phyloP scores from a whole-genome alignment of 805 yeast genomes.

The Sungouiozyma ichnusensis region DNA sequence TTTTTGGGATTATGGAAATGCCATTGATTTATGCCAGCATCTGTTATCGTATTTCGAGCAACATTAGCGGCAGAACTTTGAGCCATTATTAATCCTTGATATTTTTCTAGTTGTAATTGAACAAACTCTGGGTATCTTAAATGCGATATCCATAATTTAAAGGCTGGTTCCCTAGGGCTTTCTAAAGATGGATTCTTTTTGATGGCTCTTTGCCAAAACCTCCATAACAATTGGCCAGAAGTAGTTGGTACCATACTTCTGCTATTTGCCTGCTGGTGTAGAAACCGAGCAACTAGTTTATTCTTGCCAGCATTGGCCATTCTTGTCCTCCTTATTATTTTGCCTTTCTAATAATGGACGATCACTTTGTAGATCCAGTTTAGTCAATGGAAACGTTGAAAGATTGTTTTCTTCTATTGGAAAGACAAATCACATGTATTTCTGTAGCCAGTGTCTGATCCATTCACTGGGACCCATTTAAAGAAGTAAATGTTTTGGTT shows the following conservation, averaged over 20 bases:
- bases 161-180: neutral
- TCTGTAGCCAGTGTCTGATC: too few species aligned
- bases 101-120: slow-evolving; percentile 6
- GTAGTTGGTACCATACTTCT: neutral
- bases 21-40: slow-evolving; percentile 24
- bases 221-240: neutral
- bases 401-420: too few species aligned
- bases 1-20: slow-evolving; percentile 18
- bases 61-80: slow-evolving; percentile 1
- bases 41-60: slow-evolving; percentile 11
- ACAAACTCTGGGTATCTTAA: slow-evolving; percentile 1
- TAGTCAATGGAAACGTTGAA: too few species aligned
- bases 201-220: neutral
- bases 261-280: neutral
- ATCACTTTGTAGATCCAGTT: too few species aligned
- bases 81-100: slow-evolving; percentile 17
- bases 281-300: too few species aligned
- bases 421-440: too few species aligned
- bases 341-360: too few species aligned
- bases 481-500: neutral
- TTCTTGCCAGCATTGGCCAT: too few species aligned
- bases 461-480: too few species aligned
- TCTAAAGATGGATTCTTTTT: neutral
- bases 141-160: slow-evolving; percentile 7
- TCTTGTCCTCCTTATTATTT: too few species aligned